Percentiles rank a stretch among this genome's conserved stretches.
phyloP scores from a whole-genome alignment of 176 grass and related monocot genomes.

The Pontederia crassipes region DNA sequence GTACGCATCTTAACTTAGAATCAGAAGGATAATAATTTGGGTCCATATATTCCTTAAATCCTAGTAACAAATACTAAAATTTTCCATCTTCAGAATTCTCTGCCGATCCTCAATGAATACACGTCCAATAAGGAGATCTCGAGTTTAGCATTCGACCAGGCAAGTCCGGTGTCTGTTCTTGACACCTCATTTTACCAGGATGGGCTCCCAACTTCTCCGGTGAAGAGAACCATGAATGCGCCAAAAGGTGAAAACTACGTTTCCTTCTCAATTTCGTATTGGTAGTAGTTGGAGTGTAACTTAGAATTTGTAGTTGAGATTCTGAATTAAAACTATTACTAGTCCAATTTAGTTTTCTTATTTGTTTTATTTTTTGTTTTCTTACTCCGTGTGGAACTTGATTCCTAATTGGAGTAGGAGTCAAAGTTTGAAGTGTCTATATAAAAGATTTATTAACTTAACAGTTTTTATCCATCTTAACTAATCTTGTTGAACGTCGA shows the following conservation, averaged over 20 bases:
- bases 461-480: no score
- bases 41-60: neutral
- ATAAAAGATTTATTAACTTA: no score
- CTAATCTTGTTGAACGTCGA: no score
- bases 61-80: neutral
- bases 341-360: no score
- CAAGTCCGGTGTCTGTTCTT: slow-evolving; percentile 73
- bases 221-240: slow-evolving; percentile 50
- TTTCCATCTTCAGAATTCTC: slow-evolving; percentile 25
- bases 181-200: slow-evolving; percentile 68
- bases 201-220: slow-evolving; percentile 8
- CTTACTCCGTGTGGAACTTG: no score
- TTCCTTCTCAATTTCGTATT: slow-evolving; percentile 16
- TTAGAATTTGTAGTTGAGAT: neutral
- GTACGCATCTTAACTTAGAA: slow-evolving; percentile 22
- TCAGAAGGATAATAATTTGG: neutral
- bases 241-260: slow-evolving; percentile 61
- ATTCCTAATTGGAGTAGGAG: no score
- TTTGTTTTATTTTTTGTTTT: no score
- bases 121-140: slow-evolving; percentile 26
- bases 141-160: slow-evolving; percentile 3
- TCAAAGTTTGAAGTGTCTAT: no score
- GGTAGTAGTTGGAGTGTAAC: slow-evolving; percentile 16
- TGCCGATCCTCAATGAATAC: slow-evolving; percentile 15
- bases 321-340: no score